A percentile compares a stretch with the other conserved stretches of the same genome.
phyloP scores from a whole-genome alignment of 495 filamentous ascomycete genomes.

The Neurospora sp. region DNA sequence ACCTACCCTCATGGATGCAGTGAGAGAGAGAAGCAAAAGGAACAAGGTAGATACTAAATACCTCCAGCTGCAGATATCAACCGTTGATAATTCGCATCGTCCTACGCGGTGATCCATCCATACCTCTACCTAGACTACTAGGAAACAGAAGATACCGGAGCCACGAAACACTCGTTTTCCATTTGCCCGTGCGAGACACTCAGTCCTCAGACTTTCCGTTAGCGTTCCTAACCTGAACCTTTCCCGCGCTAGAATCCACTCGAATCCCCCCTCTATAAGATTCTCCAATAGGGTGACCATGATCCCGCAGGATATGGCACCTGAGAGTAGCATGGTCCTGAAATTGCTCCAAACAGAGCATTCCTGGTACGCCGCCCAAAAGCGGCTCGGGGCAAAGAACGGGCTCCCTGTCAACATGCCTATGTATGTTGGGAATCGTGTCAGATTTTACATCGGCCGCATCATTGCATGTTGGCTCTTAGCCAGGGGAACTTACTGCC shows the following conservation, averaged over 20 bases:
- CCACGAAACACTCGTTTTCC: background rate
- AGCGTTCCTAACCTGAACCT: background rate
- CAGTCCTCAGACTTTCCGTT: background rate
- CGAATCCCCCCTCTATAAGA: background rate
- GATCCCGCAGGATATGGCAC: background rate
- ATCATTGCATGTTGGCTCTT: background rate
- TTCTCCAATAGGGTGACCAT: background rate
- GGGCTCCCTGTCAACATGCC: background rate
- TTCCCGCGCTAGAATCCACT: background rate
- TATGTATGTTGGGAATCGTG: background rate
- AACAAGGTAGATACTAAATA: background rate
- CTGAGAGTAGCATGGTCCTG: background rate
- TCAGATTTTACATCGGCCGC: background rate
- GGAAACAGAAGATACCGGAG: background rate
- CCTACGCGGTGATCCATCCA: background rate
- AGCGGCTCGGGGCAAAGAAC: background rate
- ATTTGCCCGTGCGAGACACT: background rate
- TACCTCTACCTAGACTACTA: background rate
- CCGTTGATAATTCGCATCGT: background rate
- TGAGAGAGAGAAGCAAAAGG: background rate
- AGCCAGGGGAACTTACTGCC: background rate
- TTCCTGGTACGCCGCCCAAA: background rate
- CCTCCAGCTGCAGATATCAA: background rate
- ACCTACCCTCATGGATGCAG: background rate
- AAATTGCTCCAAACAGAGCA: background rate